Percentiles rank a stretch among this genome's conserved stretches.
Evolutionary conservation across 2,329 filamentous ascomycete species (phyloP).

Genomic region (Pleurostoma richardsiae): DNA sequence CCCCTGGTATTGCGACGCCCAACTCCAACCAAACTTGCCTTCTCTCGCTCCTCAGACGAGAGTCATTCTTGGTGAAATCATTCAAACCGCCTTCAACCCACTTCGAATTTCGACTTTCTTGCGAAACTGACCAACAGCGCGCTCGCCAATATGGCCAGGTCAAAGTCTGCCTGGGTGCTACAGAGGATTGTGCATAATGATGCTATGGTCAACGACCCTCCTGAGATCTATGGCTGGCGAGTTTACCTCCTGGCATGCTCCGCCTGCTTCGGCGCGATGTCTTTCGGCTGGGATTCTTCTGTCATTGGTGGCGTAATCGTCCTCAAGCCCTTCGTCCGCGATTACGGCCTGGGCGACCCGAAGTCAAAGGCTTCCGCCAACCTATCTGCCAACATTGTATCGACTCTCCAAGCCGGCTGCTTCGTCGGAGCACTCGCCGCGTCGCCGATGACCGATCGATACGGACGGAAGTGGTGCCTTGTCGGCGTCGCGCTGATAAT

Average conservation of each 20-base stretch:
- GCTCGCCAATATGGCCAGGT: not conserved
- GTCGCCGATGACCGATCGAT: constrained; percentile 19
- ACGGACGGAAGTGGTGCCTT: constrained; percentile 23
- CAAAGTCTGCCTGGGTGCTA: not conserved
- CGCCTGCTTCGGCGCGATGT: constrained; percentile 42
- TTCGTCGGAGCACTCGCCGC: constrained; percentile 15
- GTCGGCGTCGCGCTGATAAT: constrained; percentile 19
- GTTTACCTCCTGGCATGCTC: constrained; percentile 7
- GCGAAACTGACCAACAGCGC: too few species aligned
- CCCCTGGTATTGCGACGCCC: too few species aligned
- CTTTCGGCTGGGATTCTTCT: constrained; percentile 59
- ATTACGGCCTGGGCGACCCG: constrained; percentile 27
- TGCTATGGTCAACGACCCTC: constrained; percentile 1
- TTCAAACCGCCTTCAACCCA: too few species aligned
- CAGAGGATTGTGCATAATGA: constrained; percentile 4
- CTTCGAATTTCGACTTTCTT: too few species aligned
- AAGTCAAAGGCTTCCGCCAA: constrained; percentile 8
- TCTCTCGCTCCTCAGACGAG: too few species aligned
- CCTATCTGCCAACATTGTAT: constrained; percentile 17
- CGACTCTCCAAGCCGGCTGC: constrained; percentile 16
- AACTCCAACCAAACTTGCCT: too few species aligned
- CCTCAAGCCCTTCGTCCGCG: constrained; percentile 46
- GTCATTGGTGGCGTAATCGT: constrained; percentile 64
- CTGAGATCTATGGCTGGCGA: not conserved
- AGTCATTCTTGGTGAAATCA: too few species aligned